These are phyloP conservation scores for Pichia gijzeniarum DNA, from an alignment of 805 yeast species.

Conservation along the genomic window DNA sequence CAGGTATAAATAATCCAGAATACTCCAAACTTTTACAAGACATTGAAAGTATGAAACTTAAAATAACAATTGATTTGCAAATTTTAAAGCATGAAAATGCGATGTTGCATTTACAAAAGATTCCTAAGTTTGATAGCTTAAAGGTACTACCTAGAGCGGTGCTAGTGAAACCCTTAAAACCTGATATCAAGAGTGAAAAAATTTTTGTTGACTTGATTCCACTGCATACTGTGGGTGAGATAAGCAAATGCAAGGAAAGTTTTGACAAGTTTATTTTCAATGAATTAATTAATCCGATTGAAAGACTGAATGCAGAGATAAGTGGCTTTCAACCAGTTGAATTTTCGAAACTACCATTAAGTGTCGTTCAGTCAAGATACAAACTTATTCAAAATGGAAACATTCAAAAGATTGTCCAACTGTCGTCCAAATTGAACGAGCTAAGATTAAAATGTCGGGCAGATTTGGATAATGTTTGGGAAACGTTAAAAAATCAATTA, in stretches of 20 bases:
- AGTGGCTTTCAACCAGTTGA: conserved; percentile 25
- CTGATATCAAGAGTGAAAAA: conserved; percentile 24
- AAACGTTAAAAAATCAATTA: conserved; percentile 43
- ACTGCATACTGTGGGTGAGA: conserved; percentile 53
- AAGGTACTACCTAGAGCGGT: conserved; percentile 41
- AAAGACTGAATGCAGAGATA: conserved; percentile 39
- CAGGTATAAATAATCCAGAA: neutral
- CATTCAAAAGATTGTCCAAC: conserved; percentile 32
- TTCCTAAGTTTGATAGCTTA: conserved; percentile 42
- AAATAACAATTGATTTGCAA: conserved; percentile 39
- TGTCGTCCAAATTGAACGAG: conserved; percentile 40
- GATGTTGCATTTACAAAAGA: conserved; percentile 61
- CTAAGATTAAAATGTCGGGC: conserved; percentile 36
- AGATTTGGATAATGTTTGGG: conserved; percentile 40
- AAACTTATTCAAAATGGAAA: conserved; percentile 53
- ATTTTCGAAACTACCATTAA: conserved; percentile 39
- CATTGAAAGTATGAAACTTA: conserved; percentile 40
- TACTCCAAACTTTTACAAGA: conserved; percentile 39
- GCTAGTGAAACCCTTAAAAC: conserved; percentile 42
- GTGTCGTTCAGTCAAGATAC: conserved; percentile 49
- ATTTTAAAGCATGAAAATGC: conserved; percentile 76
- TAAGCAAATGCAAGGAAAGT: conserved; percentile 53
- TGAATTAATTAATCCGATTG: conserved; percentile 35
- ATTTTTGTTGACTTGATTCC: conserved; percentile 67
- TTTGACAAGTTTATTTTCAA: conserved; percentile 21